These are phyloP conservation scores for Ceratobasidium sp. DNA, from an alignment of 1,284 basidiomycete species.

Conservation along the genomic window DNA sequence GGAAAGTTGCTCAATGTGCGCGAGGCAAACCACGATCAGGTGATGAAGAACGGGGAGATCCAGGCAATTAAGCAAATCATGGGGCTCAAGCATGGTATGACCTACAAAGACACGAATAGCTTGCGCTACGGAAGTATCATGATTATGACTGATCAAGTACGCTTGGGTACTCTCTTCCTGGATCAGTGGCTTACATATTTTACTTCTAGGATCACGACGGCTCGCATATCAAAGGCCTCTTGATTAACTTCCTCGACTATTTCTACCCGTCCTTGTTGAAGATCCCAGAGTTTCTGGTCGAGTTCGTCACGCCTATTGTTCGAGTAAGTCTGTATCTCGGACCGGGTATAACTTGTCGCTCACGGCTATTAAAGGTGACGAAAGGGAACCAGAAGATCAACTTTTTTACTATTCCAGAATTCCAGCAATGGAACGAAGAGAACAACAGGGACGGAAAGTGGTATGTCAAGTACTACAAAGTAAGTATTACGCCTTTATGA, in stretches of 20 bases:
- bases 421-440: slow-evolving; percentile 89
- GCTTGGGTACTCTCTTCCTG: slow-evolving; percentile 38
- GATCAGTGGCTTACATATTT: slow-evolving; percentile 35
- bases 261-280: slow-evolving; percentile 96
- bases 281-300: slow-evolving; percentile 92
- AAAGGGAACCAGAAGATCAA: slow-evolving; percentile 84
- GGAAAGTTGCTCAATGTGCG: slow-evolving; percentile 98
- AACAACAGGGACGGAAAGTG: slow-evolving; percentile 87
- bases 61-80: slow-evolving; percentile 98
- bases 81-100: slow-evolving; percentile 94
- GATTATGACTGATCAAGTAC: slow-evolving; percentile 99
- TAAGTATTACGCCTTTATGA: slow-evolving; percentile 53
- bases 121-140: slow-evolving; percentile 96
- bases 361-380: slow-evolving; percentile 62
- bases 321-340: slow-evolving; percentile 66
- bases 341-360: background rate
- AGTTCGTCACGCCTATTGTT: slow-evolving; percentile 99
- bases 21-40: slow-evolving; percentile 94
- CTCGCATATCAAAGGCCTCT: slow-evolving; percentile 98
- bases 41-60: slow-evolving; percentile 98
- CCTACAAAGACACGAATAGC: slow-evolving; percentile 77
- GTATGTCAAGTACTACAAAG: slow-evolving; percentile 97
- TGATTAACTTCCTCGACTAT: slow-evolving; percentile 98
- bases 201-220: slow-evolving; percentile 94
- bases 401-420: slow-evolving; percentile 99